Conservation (phyloP, 768 basidiomycete genomes). For the Trichaptum fuscoviolaceum region DNA sequence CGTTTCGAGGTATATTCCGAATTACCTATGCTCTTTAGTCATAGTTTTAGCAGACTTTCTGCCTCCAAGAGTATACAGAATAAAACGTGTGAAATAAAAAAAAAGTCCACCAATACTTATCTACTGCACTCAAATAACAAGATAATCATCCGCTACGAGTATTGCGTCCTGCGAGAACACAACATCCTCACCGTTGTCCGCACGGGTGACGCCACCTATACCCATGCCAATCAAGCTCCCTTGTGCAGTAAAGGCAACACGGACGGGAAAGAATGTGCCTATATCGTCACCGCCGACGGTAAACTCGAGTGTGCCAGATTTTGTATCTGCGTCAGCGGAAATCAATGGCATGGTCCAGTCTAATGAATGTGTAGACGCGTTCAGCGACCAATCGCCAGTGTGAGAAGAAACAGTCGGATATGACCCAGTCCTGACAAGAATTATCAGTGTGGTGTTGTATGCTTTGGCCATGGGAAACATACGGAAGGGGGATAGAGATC, state of each 20-base stretch:
- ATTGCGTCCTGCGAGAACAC: conserved; percentile 50
- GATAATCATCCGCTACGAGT: conserved; percentile 48
- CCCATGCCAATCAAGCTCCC: conserved; percentile 77
- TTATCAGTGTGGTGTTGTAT: conserved; percentile 2
- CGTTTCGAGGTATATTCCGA: no score
- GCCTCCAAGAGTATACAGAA: neutral
- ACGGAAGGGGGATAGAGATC: conserved; percentile 94
- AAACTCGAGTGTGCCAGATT: conserved; percentile 88
- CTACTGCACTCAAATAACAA: conserved; percentile 38
- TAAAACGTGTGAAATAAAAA: neutral
- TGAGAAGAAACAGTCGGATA: conserved; percentile 81
- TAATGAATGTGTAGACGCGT: conserved; percentile 72
- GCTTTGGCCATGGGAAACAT: conserved; percentile 28
- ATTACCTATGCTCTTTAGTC: no score
- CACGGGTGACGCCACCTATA: conserved; percentile 52
- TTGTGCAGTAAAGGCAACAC: conserved; percentile 72
- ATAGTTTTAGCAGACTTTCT: no score
- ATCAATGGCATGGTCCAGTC: conserved; percentile 81
- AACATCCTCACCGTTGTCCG: conserved; percentile 44
- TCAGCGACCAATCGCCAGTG: conserved; percentile 76
- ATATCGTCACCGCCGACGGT: conserved; percentile 79
- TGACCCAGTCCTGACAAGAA: conserved; percentile 53
- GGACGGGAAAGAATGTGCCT: conserved; percentile 89
- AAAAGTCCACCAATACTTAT: neutral
- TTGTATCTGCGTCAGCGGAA: conserved; percentile 49